These are phyloP conservation scores for Thraustochytrium striatum DNA, from an alignment of 352 stramenopile genomes.

Conservation along the genomic window DNA sequence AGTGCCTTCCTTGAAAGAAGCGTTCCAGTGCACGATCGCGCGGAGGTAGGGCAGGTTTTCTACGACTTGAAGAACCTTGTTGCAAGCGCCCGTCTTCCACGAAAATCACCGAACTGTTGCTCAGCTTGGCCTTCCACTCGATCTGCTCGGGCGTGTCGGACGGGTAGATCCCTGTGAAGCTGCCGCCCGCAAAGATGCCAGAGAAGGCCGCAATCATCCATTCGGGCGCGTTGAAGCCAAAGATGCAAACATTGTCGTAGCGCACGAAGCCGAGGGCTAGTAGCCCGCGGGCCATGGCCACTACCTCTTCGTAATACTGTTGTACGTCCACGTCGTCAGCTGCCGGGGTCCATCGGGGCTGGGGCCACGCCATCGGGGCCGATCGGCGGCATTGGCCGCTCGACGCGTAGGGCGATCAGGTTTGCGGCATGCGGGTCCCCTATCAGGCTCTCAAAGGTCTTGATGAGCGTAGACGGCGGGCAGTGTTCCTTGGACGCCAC, in stretches of 20 bases:
- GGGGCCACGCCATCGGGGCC: background rate
- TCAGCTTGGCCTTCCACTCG: slow-evolving; percentile 25
- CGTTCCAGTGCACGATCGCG: slow-evolving; percentile 13
- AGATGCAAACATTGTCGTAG: slow-evolving; percentile 11
- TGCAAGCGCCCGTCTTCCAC: background rate
- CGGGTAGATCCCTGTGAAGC: slow-evolving; percentile 41
- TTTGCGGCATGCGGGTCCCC: background rate
- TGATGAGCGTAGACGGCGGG: background rate
- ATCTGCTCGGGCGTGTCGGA: slow-evolving; percentile 34
- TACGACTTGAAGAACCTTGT: slow-evolving; percentile 11
- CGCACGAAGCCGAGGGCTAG: slow-evolving; percentile 8
- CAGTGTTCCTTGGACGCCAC: slow-evolving; percentile 3
- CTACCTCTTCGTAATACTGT: background rate
- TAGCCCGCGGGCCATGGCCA: background rate
- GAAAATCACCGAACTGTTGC: slow-evolving; percentile 15
- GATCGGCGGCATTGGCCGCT: slow-evolving; percentile 14
- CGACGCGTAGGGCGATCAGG: background rate
- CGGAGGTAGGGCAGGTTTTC: slow-evolving; percentile 32
- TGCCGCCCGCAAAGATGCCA: slow-evolving; percentile 18
- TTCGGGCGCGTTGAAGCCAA: slow-evolving; percentile 46
- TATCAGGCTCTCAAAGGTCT: background rate
- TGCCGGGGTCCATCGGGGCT: background rate
- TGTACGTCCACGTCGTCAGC: slow-evolving; percentile 40
- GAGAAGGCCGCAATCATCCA: slow-evolving; percentile 14
- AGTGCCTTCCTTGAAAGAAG: background rate